Conservation (phyloP, 2,329 filamentous ascomycete genomes). For the Didymella arachidicola region DNA sequence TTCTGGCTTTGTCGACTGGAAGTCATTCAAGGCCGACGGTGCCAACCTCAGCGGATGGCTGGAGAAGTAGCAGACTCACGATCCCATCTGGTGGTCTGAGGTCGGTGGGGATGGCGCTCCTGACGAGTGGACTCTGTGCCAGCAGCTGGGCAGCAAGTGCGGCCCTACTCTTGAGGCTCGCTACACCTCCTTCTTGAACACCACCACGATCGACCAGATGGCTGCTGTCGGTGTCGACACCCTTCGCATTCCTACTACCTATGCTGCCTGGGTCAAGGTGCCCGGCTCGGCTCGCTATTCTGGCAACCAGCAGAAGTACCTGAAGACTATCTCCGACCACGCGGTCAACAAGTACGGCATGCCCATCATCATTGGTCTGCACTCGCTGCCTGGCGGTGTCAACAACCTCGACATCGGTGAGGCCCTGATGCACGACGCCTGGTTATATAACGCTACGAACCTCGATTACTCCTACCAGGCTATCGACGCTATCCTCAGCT, state of each 20-base stretch:
- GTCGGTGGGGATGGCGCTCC: conserved; percentile 22
- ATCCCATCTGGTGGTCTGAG: conserved; percentile 37
- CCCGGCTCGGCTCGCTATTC: conserved; percentile 45
- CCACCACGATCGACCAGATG: conserved; percentile 41
- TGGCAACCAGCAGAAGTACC: conserved; percentile 40
- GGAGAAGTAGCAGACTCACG: conserved; percentile 36
- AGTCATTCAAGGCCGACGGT: conserved; percentile 24
- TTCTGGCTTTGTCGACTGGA: conserved; percentile 23
- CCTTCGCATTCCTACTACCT: conserved; percentile 48
- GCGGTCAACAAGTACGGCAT: conserved; percentile 47
- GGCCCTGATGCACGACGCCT: conserved; percentile 34
- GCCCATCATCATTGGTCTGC: conserved; percentile 47
- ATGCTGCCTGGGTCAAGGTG: conserved; percentile 48
- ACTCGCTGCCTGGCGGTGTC: conserved; percentile 42
- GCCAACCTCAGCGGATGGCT: conserved; percentile 46
- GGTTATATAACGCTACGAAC: conserved; percentile 49
- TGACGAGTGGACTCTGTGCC: conserved; percentile 50
- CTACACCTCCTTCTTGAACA: conserved; percentile 41
- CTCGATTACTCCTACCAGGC: conserved; percentile 45
- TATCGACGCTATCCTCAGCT: conserved; percentile 42
- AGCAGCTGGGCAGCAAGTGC: conserved; percentile 37
- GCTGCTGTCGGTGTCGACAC: conserved; percentile 43
- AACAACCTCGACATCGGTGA: conserved; percentile 30
- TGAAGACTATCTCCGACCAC: conserved; percentile 44
- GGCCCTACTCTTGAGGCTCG: conserved; percentile 37